Percentiles rank a stretch among this genome's conserved stretches.
These are phyloP conservation scores for Acorus gramineus DNA, from an alignment of 106 monocot species.

Conservation along the genomic window DNA sequence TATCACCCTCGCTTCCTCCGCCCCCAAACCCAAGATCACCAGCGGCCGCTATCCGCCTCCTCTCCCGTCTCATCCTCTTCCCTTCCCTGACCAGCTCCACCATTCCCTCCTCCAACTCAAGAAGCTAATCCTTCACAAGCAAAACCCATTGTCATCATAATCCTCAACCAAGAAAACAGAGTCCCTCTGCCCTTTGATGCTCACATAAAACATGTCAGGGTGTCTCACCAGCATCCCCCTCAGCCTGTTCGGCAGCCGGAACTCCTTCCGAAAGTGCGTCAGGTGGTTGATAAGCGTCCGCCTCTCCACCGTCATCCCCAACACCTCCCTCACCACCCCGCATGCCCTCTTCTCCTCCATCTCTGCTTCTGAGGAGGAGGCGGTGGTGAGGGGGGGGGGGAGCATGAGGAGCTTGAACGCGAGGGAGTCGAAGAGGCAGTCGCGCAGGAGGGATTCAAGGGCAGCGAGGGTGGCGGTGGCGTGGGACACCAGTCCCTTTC, in stretches of 20 bases:
- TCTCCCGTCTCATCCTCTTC: slow-evolving; percentile 61
- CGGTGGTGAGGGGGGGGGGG: slow-evolving; percentile 23
- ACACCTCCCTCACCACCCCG: slow-evolving; percentile 74
- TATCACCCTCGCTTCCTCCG: slow-evolving; percentile 20
- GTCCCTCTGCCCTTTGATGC: slow-evolving; percentile 76
- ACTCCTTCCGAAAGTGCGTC: slow-evolving; percentile 80
- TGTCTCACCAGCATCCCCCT: slow-evolving; percentile 70
- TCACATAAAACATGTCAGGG: slow-evolving; percentile 97
- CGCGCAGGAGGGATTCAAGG: slow-evolving; percentile 19
- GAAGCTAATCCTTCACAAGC: slow-evolving; percentile 55
- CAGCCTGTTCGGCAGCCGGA: slow-evolving; percentile 71
- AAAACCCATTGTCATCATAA: slow-evolving; percentile 64
- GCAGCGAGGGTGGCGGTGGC: slow-evolving; percentile 39
- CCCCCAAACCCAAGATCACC: slow-evolving; percentile 11
- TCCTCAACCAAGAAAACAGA: slow-evolving; percentile 89
- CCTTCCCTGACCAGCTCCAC: slow-evolving; percentile 60
- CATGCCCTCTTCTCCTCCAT: slow-evolving; percentile 64
- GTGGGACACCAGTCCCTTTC: slow-evolving; percentile 8
- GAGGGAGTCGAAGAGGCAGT: slow-evolving; percentile 19
- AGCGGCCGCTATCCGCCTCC: slow-evolving; percentile 27
- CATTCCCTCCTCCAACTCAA: slow-evolving; percentile 33
- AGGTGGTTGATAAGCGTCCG: slow-evolving; percentile 83
- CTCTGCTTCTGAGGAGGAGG: slow-evolving; percentile 52
- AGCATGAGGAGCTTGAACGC: slow-evolving; percentile 80
- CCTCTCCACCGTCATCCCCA: slow-evolving; percentile 81